These are phyloP conservation scores for Bretschneidera sinensis DNA, from an alignment of 345 rosid species.

Conservation along the genomic window DNA sequence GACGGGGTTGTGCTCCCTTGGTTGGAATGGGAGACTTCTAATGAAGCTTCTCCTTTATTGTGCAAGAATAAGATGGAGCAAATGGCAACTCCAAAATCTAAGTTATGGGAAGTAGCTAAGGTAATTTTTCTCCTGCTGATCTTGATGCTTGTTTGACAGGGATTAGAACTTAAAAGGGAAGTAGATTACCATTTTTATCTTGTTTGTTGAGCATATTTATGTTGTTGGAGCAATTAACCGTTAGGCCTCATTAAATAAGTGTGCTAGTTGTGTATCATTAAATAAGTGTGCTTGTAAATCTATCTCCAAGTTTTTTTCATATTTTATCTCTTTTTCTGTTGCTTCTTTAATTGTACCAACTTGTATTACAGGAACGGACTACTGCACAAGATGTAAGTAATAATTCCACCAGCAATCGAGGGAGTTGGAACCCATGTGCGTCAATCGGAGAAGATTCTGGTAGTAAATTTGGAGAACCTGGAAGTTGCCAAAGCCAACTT, in stretches of 20 bases:
- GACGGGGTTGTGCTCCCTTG: slow-evolving; percentile 91
- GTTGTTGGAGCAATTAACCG: too few species aligned
- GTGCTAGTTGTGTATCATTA: too few species aligned
- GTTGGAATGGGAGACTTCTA: slow-evolving; percentile 89
- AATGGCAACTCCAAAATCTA: slow-evolving; percentile 27
- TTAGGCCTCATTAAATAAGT: too few species aligned
- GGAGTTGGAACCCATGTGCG: slow-evolving; percentile 78
- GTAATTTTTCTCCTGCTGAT: slow-evolving; percentile 22
- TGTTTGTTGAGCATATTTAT: neutral
- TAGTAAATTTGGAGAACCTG: slow-evolving; percentile 21
- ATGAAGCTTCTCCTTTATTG: slow-evolving; percentile 42
- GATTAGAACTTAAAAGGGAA: too few species aligned
- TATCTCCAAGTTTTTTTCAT: slow-evolving; percentile 15
- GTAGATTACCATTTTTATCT: neutral
- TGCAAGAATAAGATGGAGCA: slow-evolving; percentile 31
- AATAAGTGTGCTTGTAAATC: too few species aligned
- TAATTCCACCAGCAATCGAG: slow-evolving; percentile 58
- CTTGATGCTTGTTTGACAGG: neutral
- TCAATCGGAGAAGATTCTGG: slow-evolving; percentile 22
- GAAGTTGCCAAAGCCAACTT: too few species aligned
- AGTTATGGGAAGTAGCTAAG: slow-evolving; percentile 36
- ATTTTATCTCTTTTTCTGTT: neutral
- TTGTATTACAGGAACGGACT: slow-evolving; percentile 32
- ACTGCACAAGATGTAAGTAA: slow-evolving; percentile 33
- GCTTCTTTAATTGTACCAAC: neutral